These are phyloP conservation scores for Stentor coeruleus DNA, from an alignment of 73 alveolate species.

Conservation along the genomic window DNA sequence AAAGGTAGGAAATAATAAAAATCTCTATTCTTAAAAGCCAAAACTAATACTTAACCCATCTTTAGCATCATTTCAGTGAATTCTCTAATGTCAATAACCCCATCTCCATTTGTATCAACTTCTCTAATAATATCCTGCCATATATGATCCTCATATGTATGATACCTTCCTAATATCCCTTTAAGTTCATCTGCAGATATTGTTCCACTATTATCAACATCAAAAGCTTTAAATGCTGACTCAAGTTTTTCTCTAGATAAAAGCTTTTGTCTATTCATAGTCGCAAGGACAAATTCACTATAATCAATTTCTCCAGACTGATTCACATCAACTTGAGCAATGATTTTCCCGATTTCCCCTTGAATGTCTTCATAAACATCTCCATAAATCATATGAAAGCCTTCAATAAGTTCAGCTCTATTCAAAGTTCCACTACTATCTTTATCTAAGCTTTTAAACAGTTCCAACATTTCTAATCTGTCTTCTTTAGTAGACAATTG, in stretches of 20 bases:
- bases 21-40: too few species aligned
- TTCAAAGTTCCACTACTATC: slow-evolving; percentile 23
- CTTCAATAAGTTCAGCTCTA: not conserved
- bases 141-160: not conserved
- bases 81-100: not conserved
- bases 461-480: not conserved
- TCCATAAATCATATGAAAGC: too few species aligned
- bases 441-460: slow-evolving; percentile 12
- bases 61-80: slow-evolving; percentile 12
- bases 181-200: slow-evolving; percentile 38
- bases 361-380: too few species aligned
- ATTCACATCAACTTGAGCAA: not conserved
- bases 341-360: too few species aligned
- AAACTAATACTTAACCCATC: too few species aligned
- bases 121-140: slow-evolving; percentile 8
- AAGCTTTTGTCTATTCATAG: not conserved
- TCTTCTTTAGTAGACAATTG: not conserved
- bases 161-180: slow-evolving; percentile 24
- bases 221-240: slow-evolving; percentile 43
- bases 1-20: too few species aligned
- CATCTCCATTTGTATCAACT: slow-evolving; percentile 22
- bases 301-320: not conserved
- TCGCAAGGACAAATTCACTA: not conserved
- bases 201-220: slow-evolving; percentile 39
- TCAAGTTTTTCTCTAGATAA: not conserved